Percentiles rank a stretch among this genome's conserved stretches.
phyloP scores from a whole-genome alignment of 1,284 basidiomycete species.

The Tilletia setariae region DNA sequence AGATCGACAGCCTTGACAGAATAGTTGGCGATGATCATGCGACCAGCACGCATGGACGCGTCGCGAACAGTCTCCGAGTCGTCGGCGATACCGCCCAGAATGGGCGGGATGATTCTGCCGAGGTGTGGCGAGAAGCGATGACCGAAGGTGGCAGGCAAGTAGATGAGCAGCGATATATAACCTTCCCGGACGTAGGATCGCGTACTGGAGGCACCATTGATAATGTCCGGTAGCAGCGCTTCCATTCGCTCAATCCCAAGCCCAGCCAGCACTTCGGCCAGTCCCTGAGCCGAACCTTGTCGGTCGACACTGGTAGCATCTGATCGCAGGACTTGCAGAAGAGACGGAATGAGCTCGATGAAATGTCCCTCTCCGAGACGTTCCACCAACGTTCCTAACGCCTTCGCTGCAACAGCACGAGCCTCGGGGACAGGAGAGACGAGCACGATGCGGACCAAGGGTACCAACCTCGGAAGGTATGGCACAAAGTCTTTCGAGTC shows the following conservation, averaged over 20 bases:
- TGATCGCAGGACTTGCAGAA: slow-evolving; percentile 83
- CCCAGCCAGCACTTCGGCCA: slow-evolving; percentile 91
- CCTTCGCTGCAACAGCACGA: slow-evolving; percentile 92
- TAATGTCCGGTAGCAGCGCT: slow-evolving; percentile 87
- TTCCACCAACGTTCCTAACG: slow-evolving; percentile 94
- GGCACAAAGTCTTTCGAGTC: slow-evolving; percentile 97
- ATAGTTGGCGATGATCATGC: slow-evolving; percentile 97
- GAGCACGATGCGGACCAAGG: slow-evolving; percentile 85
- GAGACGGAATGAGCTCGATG: slow-evolving; percentile 87
- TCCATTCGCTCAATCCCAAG: slow-evolving; percentile 96
- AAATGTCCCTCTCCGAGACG: slow-evolving; percentile 92
- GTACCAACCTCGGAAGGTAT: slow-evolving; percentile 81
- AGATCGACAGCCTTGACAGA: slow-evolving; percentile 87
- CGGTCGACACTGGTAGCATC: slow-evolving; percentile 93
- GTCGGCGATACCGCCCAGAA: slow-evolving; percentile 87
- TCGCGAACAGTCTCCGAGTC: slow-evolving; percentile 84
- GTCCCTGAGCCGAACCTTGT: slow-evolving; percentile 95
- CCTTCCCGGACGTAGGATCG: slow-evolving; percentile 92
- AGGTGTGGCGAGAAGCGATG: slow-evolving; percentile 92
- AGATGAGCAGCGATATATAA: slow-evolving; percentile 96
- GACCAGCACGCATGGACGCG: slow-evolving; percentile 96
- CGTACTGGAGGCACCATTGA: slow-evolving; percentile 83
- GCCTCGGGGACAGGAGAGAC: slow-evolving; percentile 91
- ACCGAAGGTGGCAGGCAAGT: slow-evolving; percentile 92
- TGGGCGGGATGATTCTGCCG: slow-evolving; percentile 88